phyloP scores from a whole-genome alignment of 257 asterid genomes.

The Striga asiatica region DNA sequence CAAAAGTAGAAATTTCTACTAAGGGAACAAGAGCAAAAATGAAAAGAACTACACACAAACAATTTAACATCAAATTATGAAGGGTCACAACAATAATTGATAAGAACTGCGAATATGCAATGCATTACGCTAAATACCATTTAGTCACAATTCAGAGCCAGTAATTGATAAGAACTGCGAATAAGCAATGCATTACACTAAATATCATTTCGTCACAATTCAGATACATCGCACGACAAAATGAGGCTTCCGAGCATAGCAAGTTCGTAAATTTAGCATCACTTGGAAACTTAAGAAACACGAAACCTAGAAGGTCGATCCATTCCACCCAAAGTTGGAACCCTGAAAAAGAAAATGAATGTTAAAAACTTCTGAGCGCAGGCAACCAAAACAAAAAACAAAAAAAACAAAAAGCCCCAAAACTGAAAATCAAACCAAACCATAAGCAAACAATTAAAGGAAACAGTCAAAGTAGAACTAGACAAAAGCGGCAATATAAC shows the following conservation, averaged over 20 bases:
- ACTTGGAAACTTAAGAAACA: not conserved
- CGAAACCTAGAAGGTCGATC: conserved; percentile 58
- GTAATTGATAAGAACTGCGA: not conserved
- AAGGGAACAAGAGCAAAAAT: too few species aligned
- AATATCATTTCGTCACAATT: conserved; percentile 8
- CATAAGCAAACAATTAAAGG: not conserved
- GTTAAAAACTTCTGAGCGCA: too few species aligned
- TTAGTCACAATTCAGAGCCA: too few species aligned
- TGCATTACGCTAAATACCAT: too few species aligned
- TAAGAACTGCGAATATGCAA: too few species aligned
- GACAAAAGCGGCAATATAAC: not conserved
- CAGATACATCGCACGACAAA: conserved; percentile 3
- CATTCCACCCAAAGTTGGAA: conserved; percentile 83
- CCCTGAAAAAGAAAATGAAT: conserved; percentile 61
- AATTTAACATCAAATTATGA: too few species aligned
- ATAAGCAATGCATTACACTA: conserved; percentile 3
- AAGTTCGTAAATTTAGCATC: not conserved
- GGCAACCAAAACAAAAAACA: too few species aligned
- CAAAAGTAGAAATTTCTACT: too few species aligned
- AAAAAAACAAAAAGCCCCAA: not conserved
- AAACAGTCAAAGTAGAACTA: not conserved
- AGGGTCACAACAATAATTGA: too few species aligned
- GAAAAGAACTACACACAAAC: too few species aligned
- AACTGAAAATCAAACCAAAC: not conserved
- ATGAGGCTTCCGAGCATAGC: not conserved